These are phyloP conservation scores for Trypanosomatidae sp. DNA, from an alignment of 208 protist species.

Conservation along the genomic window DNA sequence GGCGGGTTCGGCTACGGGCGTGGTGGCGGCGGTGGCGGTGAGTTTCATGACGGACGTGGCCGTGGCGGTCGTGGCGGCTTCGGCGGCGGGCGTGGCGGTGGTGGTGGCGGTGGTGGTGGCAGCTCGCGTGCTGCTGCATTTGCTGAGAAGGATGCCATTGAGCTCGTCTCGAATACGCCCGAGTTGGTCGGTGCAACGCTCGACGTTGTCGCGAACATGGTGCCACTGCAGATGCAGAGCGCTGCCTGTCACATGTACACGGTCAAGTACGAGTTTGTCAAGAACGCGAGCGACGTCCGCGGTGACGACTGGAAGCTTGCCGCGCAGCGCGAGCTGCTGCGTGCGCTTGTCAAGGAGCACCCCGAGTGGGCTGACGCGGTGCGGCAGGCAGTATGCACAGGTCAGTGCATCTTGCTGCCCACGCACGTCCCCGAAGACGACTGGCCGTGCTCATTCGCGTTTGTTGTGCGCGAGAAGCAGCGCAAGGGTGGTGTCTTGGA, in stretches of 20 bases:
- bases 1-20: slow-evolving; percentile 1
- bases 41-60: neutral
- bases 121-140: slow-evolving; percentile 4
- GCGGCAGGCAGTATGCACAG: slow-evolving; percentile 9
- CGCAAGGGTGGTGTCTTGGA: slow-evolving; percentile 5
- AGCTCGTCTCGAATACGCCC: slow-evolving; percentile 4
- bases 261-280: slow-evolving; percentile 14
- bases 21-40: neutral
- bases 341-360: slow-evolving; percentile 4
- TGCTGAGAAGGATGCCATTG: slow-evolving; percentile 2
- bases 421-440: slow-evolving; percentile 5
- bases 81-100: slow-evolving; percentile 4
- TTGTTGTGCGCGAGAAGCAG: slow-evolving; percentile 7
- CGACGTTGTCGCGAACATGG: slow-evolving; percentile 9
- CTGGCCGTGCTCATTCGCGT: slow-evolving; percentile 4
- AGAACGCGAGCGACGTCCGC: slow-evolving; percentile 11
- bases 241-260: slow-evolving; percentile 9
- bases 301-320: slow-evolving; percentile 14
- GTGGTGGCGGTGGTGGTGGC: slow-evolving; percentile 5
- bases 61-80: slow-evolving; percentile 1
- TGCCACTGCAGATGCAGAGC: slow-evolving; percentile 9
- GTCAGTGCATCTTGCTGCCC: slow-evolving; percentile 9
- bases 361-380: slow-evolving; percentile 1
- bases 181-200: neutral
- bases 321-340: slow-evolving; percentile 8